Conservation (phyloP, 2,329 filamentous ascomycete genomes). For the Ramichloridium luteum region DNA sequence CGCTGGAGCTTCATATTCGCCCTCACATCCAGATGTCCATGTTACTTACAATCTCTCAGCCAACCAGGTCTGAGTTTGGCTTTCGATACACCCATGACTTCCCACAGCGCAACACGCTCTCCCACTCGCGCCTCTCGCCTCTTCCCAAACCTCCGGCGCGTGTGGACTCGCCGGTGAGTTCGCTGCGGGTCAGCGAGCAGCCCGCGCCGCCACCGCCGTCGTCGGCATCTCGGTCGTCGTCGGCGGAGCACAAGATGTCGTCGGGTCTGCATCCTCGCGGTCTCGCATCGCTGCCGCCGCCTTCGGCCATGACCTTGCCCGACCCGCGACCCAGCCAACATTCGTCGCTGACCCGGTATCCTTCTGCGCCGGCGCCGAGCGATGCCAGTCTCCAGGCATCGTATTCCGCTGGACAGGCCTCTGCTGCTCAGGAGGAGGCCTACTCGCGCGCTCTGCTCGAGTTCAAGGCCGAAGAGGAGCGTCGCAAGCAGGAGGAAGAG, state of each 20-base stretch:
- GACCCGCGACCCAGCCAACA: conserved; percentile 27
- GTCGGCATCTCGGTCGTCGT: conserved; percentile 5
- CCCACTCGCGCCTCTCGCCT: conserved; percentile 30
- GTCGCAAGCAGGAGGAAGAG: conserved; percentile 42
- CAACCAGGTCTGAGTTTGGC: conserved; percentile 36
- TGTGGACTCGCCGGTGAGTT: conserved; percentile 26
- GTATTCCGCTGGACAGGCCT: conserved; percentile 32
- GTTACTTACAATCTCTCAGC: conserved; percentile 41
- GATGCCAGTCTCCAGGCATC: no score
- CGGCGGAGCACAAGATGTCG: conserved; percentile 31
- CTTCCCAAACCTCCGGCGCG: conserved; percentile 30
- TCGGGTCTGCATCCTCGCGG: conserved; percentile 42
- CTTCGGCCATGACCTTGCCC: conserved; percentile 40
- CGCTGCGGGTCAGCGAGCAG: conserved; percentile 30
- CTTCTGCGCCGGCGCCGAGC: no score
- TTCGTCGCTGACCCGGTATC: no score
- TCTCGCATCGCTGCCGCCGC: conserved; percentile 42
- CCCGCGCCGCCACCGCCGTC: background rate
- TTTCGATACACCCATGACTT: conserved; percentile 38
- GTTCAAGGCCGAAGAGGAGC: conserved; percentile 41
- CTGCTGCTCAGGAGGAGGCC: conserved; percentile 28
- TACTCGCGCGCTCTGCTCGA: conserved; percentile 40
- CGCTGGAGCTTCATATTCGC: no score
- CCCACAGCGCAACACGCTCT: conserved; percentile 27
- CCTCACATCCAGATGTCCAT: no score